These are phyloP conservation scores for Cyclotella sp. DNA, from an alignment of 108 stramenopile genomes.

Conservation along the genomic window DNA sequence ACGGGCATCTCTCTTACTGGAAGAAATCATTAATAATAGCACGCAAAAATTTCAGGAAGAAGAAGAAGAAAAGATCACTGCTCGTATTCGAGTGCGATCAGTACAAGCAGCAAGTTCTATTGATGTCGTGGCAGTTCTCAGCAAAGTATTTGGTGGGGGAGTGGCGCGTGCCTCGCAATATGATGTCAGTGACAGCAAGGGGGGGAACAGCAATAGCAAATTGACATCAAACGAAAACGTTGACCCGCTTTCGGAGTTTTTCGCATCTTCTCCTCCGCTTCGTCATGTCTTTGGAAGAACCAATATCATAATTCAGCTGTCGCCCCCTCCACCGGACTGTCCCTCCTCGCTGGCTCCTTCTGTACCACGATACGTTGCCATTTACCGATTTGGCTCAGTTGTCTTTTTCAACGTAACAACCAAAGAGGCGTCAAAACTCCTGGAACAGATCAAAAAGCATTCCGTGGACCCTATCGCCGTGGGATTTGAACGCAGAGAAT, in stretches of 20 bases:
- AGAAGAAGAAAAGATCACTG: conserved; percentile 44
- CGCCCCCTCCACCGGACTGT: conserved; percentile 45
- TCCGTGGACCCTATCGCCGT: conserved; percentile 60
- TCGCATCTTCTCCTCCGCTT: conserved; percentile 52
- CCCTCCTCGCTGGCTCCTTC: conserved; percentile 45
- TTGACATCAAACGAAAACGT: conserved; percentile 25
- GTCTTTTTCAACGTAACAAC: conserved; percentile 90
- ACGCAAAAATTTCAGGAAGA: conserved; percentile 33
- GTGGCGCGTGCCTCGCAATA: conserved; percentile 45
- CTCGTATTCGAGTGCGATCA: conserved; percentile 59
- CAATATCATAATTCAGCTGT: conserved; percentile 66
- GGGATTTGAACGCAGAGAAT: conserved; percentile 87
- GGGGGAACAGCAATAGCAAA: background rate
- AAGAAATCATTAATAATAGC: conserved; percentile 50
- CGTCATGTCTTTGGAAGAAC: conserved; percentile 74
- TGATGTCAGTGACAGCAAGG: conserved; percentile 34
- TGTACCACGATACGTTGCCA: conserved; percentile 73
- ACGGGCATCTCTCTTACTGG: conserved; percentile 37
- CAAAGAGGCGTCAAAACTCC: conserved; percentile 55
- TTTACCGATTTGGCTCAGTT: conserved; percentile 91
- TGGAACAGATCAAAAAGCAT: conserved; percentile 75
- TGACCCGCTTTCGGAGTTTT: conserved; percentile 51
- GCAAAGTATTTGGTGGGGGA: conserved; percentile 71
- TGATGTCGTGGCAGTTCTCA: conserved; percentile 70
- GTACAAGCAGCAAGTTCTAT: conserved; percentile 77